Conservation (phyloP, 1,284 basidiomycete species). For the Wallemia ichthyophaga region DNA sequence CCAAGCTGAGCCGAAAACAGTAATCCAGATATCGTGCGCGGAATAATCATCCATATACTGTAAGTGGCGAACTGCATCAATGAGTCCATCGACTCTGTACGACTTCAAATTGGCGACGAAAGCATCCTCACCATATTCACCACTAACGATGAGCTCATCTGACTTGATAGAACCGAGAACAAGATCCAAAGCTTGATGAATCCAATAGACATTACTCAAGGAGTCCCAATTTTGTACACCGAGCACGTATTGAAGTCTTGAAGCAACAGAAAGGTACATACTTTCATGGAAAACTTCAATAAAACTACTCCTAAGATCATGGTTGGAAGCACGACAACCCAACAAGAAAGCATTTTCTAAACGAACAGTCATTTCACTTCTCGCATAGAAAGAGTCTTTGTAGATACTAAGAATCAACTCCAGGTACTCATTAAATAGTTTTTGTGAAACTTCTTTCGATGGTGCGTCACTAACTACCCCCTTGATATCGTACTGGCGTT, state of each 20-base stretch:
- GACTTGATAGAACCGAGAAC: conserved; percentile 53
- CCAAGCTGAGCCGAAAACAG: conserved; percentile 73
- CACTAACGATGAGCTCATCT: conserved; percentile 19
- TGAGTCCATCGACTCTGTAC: conserved; percentile 24
- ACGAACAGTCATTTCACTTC: conserved; percentile 76
- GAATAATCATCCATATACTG: conserved; percentile 46
- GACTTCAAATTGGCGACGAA: conserved; percentile 8
- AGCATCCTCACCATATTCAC: conserved; percentile 8
- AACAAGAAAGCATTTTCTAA: conserved; percentile 81
- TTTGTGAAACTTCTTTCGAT: conserved; percentile 5
- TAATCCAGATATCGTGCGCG: conserved; percentile 67
- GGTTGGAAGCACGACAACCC: conserved; percentile 61
- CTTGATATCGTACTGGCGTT: conserved; percentile 26
- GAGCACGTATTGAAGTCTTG: conserved; percentile 63
- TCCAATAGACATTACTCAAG: conserved; percentile 79
- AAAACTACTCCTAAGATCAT: conserved; percentile 51
- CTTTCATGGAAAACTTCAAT: conserved; percentile 71
- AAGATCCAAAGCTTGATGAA: conserved; percentile 67
- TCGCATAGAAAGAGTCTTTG: conserved; percentile 48
- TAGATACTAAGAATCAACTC: conserved; percentile 86
- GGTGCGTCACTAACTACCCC: not conserved
- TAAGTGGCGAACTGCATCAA: conserved; percentile 52
- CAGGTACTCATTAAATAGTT: conserved; percentile 52
- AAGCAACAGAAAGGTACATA: conserved; percentile 50
- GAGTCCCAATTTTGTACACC: conserved; percentile 91